Evolutionary conservation across 768 basidiomycete genomes (phyloP).

Genomic region (Mycena polygramma): DNA sequence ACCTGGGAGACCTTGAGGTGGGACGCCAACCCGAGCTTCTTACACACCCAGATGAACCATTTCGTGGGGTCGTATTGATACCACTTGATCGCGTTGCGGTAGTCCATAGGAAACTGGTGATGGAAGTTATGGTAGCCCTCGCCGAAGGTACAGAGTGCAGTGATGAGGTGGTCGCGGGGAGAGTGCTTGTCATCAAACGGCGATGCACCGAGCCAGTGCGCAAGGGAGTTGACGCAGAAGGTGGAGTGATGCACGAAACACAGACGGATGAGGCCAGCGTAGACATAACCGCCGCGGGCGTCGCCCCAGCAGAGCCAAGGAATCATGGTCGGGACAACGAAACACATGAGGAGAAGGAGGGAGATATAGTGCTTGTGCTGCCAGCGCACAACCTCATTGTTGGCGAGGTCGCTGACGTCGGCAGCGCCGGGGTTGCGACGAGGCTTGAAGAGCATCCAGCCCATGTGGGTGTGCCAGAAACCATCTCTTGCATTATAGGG

Average conservation of each 20-base stretch:
- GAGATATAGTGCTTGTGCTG: too few species aligned
- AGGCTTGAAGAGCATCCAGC: too few species aligned
- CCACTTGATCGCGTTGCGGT: slow-evolving; percentile 97
- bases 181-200: slow-evolving; percentile 97
- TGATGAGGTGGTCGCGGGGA: slow-evolving; percentile 89
- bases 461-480: too few species aligned
- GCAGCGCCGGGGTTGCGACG: too few species aligned
- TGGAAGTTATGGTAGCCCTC: slow-evolving; percentile 99
- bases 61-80: slow-evolving; percentile 95
- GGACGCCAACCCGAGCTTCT: slow-evolving; percentile 73
- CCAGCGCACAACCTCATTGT: too few species aligned
- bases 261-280: slow-evolving; percentile 82
- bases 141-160: slow-evolving; percentile 91
- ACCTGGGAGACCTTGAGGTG: slow-evolving; percentile 72
- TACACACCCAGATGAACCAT: slow-evolving; percentile 85
- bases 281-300: slow-evolving; percentile 86
- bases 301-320: slow-evolving; percentile 90
- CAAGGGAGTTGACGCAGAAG: slow-evolving; percentile 97
- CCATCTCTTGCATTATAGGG: too few species aligned
- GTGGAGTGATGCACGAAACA: slow-evolving; percentile 94
- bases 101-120: slow-evolving; percentile 97
- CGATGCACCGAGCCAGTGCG: slow-evolving; percentile 94
- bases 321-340: too few species aligned
- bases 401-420: too few species aligned
- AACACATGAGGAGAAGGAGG: too few species aligned